phyloP scores from a whole-genome alignment of 179 eudicot species.

The Gypsophila paniculata region DNA sequence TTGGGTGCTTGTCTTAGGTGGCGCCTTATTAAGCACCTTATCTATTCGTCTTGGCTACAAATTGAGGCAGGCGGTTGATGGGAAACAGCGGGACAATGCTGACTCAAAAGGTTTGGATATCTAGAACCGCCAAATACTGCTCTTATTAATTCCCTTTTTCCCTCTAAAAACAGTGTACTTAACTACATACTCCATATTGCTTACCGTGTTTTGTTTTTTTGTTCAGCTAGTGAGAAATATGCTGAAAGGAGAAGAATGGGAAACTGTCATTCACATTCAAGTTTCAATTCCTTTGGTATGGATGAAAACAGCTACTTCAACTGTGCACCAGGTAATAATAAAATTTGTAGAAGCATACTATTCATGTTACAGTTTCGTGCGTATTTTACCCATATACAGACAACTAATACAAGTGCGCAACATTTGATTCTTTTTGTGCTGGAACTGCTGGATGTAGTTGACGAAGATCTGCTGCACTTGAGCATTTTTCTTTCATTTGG shows the following conservation, averaged over 20 bases:
- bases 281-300: conserved; percentile 32
- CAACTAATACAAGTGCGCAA: too few relatives aligned
- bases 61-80: conserved; percentile 74
- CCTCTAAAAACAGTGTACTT: too few relatives aligned
- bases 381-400: not conserved
- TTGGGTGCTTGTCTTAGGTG: conserved; percentile 85
- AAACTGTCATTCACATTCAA: conserved; percentile 36
- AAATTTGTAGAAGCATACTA: conserved; percentile 6
- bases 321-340: conserved; percentile 32
- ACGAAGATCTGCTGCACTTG: not conserved
- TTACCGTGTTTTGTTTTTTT: not conserved
- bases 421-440: not conserved
- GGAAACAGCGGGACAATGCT: conserved; percentile 48
- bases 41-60: conserved; percentile 82
- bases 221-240: conserved; percentile 31
- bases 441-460: not conserved
- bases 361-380: not conserved
- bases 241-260: conserved; percentile 30
- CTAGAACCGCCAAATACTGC: not conserved
- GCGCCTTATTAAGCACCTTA: conserved; percentile 83
- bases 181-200: not conserved
- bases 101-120: conserved; percentile 42
- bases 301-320: conserved; percentile 35
- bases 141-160: not conserved
- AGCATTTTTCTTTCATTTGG: not conserved